Base-by-base conservation (phyloP, 129 eudicot species). In the Dittrichia graveolens region DNA sequence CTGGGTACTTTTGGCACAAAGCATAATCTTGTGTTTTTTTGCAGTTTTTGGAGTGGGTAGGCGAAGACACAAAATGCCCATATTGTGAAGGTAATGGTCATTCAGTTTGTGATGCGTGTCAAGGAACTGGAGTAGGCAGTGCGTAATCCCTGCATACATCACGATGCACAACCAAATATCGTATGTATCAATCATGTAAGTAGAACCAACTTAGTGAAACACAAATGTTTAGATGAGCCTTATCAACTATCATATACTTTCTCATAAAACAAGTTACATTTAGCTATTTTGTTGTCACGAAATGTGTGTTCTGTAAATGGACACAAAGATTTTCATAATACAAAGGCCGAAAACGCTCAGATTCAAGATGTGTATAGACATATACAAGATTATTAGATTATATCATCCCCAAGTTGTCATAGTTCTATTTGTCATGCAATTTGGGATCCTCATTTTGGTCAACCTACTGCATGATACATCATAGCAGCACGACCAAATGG, bases 41-140 rank as follows among this genome's bases (percentile, higher is more conserved):
- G 89, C 97, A 91, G 97, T 91, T 91, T 79, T 44, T 88, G 90
- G 97, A 91, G 64, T 91, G 93, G 96, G 80, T 88, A 44, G 97
- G 86, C n/a, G 97, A 91, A 79, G 91, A 85, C 71, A 73, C 83
- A 4, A 91, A 91, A 80, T 91, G 97, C 19, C 93, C 93, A 13
- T 91, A 88, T 45, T 91, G 97, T 70, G 89, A 86, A 76, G 97
- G 97, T 35, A 69, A 64, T 38, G 97, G 96, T 62, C 85, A 72
- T 67, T 61, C 72, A 40, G 57, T 41, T 4, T 91, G 97, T 34
- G 94, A 91, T 56, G 85, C 73, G 18, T 91, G 97, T 74, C 76
- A 67, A 54, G 97, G 96, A n/a, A 78, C 82, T 6, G 82, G 82
- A 62, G 66, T 19, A 13, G 44, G 12, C 16, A 10, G n/a, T 15